Evolutionary conservation across 805 yeast species (phyloP), one percentile per base, ranked within the genome.

Genomic region (Kregervanrija fluxuum): DNA sequence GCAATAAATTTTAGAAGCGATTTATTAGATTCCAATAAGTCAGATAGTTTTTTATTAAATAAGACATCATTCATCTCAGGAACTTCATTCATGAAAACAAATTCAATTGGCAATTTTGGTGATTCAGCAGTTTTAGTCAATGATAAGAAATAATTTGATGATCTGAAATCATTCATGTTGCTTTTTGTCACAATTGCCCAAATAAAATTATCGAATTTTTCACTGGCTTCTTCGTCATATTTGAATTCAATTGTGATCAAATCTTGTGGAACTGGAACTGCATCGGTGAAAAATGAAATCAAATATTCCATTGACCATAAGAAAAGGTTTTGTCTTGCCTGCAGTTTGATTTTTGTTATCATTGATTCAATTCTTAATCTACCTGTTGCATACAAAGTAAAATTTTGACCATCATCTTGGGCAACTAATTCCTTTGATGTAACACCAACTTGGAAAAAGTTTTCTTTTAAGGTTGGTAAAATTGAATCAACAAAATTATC

Each of bases 1-100:
- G 95, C 82, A 49, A 93, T 60, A 58, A 62, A 84, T 58, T 80
- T 78, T 57, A 93, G 66, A 48, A 77, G 66, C 5, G 68, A 57
- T 28, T 67, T 69, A 34, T 56, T 49, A 11, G 48, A 41, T 11
- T 56, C 50, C 47, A 79, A 59, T 30, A 77, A 66, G 31, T 69
- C 69, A 30, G 68, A 65, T 43, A 82, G 71, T 48, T 74, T 75
- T 28, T 69, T 67, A 42, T 79, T 73, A 52, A 74, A 71, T 42
- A 85, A 67, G 46, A 77, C 68, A 5, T 79, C 87, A 52, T 82
- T 88, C 68, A 86, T 72, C 62, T 91, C 98, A 49, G 80, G 73
- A 46, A 79, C 79, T 71, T 93, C 99, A 54, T 85, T 72, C 98
- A 93, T 90, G 67, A 78, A 87, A 28, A 87, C 95, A 59, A 74